A percentile compares a stretch with the other conserved stretches of the same genome.
Conservation (phyloP, 139 green algal genomes). For the Asterochloris erici region DNA sequence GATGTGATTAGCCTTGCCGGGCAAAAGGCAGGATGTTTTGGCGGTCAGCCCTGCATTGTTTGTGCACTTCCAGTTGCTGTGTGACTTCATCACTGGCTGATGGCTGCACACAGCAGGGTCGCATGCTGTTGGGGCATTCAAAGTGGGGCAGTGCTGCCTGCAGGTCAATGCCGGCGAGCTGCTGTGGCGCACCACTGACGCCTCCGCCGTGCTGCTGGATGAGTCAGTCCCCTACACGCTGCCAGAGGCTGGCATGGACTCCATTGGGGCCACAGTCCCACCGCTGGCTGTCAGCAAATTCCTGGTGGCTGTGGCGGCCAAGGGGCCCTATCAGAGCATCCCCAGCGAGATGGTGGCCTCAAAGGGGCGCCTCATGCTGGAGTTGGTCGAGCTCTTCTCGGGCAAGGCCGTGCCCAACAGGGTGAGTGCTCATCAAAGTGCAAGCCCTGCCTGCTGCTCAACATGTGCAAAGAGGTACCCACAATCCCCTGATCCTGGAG, state of each 20-base stretch:
- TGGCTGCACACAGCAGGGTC: no score
- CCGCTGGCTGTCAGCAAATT: slow-evolving; percentile 4
- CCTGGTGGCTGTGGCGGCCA: slow-evolving; percentile 45
- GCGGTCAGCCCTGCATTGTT: not conserved
- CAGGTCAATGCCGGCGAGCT: slow-evolving; percentile 39
- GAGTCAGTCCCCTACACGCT: slow-evolving; percentile 28
- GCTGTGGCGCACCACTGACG: slow-evolving; percentile 3
- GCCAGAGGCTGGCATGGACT: slow-evolving; percentile 19
- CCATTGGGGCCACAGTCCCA: slow-evolving; percentile 30
- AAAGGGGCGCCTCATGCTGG: slow-evolving; percentile 57
- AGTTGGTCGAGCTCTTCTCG: slow-evolving; percentile 66
- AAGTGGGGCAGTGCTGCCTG: not conserved
- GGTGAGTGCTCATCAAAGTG: slow-evolving; percentile 13
- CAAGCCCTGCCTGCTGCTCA: not conserved
- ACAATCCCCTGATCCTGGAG: not conserved
- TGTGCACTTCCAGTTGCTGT: no score
- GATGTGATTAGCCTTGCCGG: no score
- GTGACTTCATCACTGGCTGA: not conserved
- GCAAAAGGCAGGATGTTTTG: not conserved
- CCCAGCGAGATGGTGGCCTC: slow-evolving; percentile 36
- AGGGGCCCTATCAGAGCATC: slow-evolving; percentile 39
- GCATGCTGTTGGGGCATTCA: no score
- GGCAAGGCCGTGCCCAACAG: slow-evolving; percentile 56
- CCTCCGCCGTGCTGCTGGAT: slow-evolving; percentile 9
- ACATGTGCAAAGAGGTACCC: not conserved